Conservation (phyloP, 2,329 filamentous ascomycete genomes). For the Mycosphaerella sp. region DNA sequence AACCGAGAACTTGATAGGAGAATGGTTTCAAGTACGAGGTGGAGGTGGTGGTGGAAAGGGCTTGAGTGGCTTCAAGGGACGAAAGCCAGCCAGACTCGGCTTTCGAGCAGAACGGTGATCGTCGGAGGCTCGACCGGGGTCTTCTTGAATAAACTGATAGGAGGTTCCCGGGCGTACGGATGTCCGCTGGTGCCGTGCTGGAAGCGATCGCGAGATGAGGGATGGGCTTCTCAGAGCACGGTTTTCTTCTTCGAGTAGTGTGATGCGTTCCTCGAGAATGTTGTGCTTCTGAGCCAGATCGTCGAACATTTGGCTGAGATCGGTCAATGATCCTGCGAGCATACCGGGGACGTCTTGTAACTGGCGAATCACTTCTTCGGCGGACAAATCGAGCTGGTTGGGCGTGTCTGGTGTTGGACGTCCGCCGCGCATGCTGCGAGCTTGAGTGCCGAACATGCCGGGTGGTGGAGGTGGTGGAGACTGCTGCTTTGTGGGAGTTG, state of each 20-base stretch:
- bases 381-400: neutral
- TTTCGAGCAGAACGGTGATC: too few relatives aligned
- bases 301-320: neutral
- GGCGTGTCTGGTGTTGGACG: neutral
- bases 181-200: neutral
- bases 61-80: too few relatives aligned
- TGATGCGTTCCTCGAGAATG: neutral
- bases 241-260: conserved; percentile 1
- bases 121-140: too few relatives aligned
- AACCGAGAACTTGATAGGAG: too few relatives aligned
- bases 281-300: conserved; percentile 2
- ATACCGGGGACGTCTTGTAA: conserved; percentile 1
- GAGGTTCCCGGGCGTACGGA: too few relatives aligned
- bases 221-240: neutral
- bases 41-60: too few relatives aligned
- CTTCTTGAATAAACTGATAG: neutral
- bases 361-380: neutral
- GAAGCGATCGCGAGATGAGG: neutral
- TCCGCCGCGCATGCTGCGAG: conserved; percentile 8
- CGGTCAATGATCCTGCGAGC: neutral
- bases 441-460: conserved; percentile 13
- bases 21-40: too few relatives aligned
- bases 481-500: neutral
- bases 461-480: neutral
- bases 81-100: too few relatives aligned